Base-by-base conservation (phyloP, 106 monocot species). In the Hemerocallis citrina region DNA sequence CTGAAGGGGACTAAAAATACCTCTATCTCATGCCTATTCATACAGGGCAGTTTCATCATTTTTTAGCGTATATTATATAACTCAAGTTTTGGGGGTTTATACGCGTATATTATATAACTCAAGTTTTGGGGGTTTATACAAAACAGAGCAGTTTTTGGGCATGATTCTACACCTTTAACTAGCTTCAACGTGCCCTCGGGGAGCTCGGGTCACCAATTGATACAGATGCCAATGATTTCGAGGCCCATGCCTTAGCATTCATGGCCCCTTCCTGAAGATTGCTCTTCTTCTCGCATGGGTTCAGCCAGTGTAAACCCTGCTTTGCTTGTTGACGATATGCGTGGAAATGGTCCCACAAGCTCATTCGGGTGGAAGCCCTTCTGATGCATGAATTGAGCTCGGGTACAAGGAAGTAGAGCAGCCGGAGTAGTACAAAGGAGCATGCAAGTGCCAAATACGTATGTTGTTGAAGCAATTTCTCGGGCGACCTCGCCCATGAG, bases 401-500 rank as follows among this genome's bases (percentile, higher is more conserved):
- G 54, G 92, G 92, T 36, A 75, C 50, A 22, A 87, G 44, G 46
- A 78, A 48, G 62, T 72, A 78, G 13, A 83, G 65, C 1, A 87
- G 17, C 56, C 84, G 74, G 30, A 78, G 24, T n/a, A 83, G 29
- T 63, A 92, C 68, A 45, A 92, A 92, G 14, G 34, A 46, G 17
- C 45, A 60, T 2, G 92, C 92, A 15, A 92, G 66, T 46, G 76
- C 73, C 17, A 88, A 54, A 52, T 83, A 83, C 6, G 73, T 68
- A 21, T 79, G 77, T 57, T 76, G 67, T 59, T 77, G 79, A 42
- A 88, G 68, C 57, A 94, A 52, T 23, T 80, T 94, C 71, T 94
- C 93, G 3, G 93, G 89, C 8, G 93, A 94, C 29, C 75, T 81
- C 15, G 89, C 93, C 89, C 85, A 94, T 30, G 85, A 80, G 72